phyloP scores from a whole-genome alignment of 345 rosid species.

The Brassica carinata region DNA sequence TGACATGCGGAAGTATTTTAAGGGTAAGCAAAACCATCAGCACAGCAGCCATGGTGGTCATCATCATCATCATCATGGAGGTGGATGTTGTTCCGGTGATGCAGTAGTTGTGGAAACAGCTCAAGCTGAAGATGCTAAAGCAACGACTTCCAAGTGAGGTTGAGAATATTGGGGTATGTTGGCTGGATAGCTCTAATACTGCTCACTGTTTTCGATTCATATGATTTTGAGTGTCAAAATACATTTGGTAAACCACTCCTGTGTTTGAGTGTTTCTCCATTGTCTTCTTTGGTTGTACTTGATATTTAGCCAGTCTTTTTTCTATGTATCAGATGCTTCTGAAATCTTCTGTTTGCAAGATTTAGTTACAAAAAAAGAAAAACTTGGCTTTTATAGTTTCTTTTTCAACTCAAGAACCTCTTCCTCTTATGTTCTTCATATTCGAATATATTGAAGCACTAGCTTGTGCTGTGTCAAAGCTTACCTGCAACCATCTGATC shows the following conservation, averaged over 20 bases:
- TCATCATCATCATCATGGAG: conserved; percentile 73
- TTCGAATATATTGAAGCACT: conserved; percentile 15
- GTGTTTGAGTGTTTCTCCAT: conserved; percentile 4
- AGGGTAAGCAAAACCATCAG: conserved; percentile 76
- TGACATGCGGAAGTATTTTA: conserved; percentile 94
- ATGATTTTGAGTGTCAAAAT: conserved; percentile 21
- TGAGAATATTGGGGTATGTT: too few species aligned
- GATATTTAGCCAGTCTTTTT: too few species aligned
- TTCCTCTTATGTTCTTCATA: background rate
- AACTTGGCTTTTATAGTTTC: conserved; percentile 16
- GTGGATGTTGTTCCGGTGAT: conserved; percentile 81
- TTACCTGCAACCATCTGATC: conserved; percentile 64
- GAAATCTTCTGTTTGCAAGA: too few species aligned
- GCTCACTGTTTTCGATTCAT: conserved; percentile 13
- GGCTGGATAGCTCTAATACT: background rate
- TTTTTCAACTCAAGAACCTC: conserved; percentile 12
- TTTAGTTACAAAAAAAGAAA: conserved; percentile 24
- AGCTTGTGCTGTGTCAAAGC: conserved; percentile 45
- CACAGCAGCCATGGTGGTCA: conserved; percentile 56
- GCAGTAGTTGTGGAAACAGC: conserved; percentile 46
- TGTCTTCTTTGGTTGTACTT: too few species aligned
- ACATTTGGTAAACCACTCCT: conserved; percentile 9
- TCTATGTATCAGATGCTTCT: conserved; percentile 25
- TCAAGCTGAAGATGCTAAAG: conserved; percentile 54
- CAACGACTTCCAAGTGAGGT: conserved; percentile 63